Conservation (phyloP, 345 rosid species). For the Hypericum androsaemum region DNA sequence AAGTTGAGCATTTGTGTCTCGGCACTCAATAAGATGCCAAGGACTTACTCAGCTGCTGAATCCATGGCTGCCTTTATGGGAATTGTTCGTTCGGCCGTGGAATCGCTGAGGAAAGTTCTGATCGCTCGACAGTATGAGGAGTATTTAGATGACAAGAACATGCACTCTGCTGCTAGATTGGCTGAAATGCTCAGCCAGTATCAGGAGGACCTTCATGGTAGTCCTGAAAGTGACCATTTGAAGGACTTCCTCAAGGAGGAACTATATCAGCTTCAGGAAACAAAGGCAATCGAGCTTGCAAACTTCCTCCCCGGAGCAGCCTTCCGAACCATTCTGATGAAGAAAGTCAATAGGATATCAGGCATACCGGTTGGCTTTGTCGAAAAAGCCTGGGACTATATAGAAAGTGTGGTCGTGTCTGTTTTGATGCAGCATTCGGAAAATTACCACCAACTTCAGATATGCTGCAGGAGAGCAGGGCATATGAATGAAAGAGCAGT, state of each 20-base stretch:
- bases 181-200: conserved; percentile 20
- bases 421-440: conserved; percentile 14
- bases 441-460: conserved; percentile 19
- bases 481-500: conserved; percentile 22
- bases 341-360: conserved; percentile 17
- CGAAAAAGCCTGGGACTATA: conserved; percentile 18
- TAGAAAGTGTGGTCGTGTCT: conserved; percentile 9
- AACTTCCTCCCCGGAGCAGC: conserved; percentile 26
- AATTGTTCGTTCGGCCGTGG: conserved; percentile 31
- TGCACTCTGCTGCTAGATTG: conserved; percentile 25
- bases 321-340: conserved; percentile 14
- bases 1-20: conserved; percentile 13
- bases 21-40: conserved; percentile 25
- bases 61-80: conserved; percentile 31
- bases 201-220: conserved; percentile 2
- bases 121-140: conserved; percentile 39
- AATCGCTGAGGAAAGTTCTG: conserved; percentile 30
- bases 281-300: conserved; percentile 24
- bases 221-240: conserved; percentile 1
- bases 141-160: conserved; percentile 19
- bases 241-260: conserved; percentile 18
- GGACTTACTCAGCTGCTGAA: conserved; percentile 18
- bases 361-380: conserved; percentile 10
- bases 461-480: conserved; percentile 13
- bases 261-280: conserved; percentile 24